Evolutionary conservation across 345 rosid genomes (phyloP), one percentile per base, ranked within the genome.

Genomic region (Toxicodendron radicans): DNA sequence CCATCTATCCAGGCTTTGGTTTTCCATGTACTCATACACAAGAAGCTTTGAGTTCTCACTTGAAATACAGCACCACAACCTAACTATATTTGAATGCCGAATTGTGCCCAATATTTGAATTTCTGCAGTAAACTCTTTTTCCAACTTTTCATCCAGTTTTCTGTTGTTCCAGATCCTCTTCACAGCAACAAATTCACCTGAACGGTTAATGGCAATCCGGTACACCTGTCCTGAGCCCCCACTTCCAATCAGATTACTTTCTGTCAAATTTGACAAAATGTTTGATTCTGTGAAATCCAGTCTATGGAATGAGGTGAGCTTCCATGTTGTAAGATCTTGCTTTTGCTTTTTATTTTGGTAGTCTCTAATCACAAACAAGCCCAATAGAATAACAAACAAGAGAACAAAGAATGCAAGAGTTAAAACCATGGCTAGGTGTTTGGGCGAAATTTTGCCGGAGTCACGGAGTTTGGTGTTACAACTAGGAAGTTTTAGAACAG

Each of bases 161-260:
- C 73, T 82, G 58, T 30, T 79, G 35, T 74, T 88, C 95, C 96
- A 89, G 58, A 95, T 90, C 87, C 83, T 87, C 81, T 95, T 95
- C 43, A 95, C 99, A 7, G 99, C 99, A 14, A 95, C 88, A n/a
- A 30, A 83, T 27, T 87, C 79, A 13, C 87, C 94, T 0, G 83
- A 61, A 11, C 66, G 16, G n/a, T 79, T 84, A 61, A 81, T 43
- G 3, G 74, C 38, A 21, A 89, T 80, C 64, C 87, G 84, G 82
- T 93, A 93, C 27, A 95, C 95, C 77, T 93, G 90, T 20, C 98
- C 99, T 1, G 96, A 90, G 20, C 98, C 98, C 2, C 99, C 99
- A 46, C 93, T 90, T 58, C 99, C 99, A 5, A 95, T 85, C 80
- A 91, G 81, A 62, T 89, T 91, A n/a, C 68, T 61, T 46, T 95